A percentile compares a stretch with the other conserved stretches of the same genome.
phyloP scores from a whole-genome alignment of 2,329 filamentous ascomycete species.

The Xylaria polymorpha region DNA sequence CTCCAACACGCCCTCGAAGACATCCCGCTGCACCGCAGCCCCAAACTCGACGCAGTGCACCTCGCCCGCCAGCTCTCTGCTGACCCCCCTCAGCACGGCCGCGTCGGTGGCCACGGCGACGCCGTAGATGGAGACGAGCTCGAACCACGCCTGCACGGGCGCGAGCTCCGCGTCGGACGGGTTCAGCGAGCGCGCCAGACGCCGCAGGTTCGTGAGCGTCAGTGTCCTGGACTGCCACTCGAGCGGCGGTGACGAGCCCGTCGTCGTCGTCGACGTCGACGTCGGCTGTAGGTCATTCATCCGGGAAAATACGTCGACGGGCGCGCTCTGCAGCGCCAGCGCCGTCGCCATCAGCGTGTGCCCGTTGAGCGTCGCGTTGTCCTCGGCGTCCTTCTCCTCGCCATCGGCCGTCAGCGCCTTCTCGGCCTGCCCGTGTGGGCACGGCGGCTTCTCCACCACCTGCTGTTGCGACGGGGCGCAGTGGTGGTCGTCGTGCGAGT shows the following conservation, averaged over 20 bases:
- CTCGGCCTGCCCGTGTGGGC: neutral
- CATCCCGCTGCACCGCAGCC: conserved; percentile 58
- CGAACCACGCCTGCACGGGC: conserved; percentile 67
- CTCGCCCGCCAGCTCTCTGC: conserved; percentile 56
- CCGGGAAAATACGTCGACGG: conserved; percentile 19
- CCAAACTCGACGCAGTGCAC: conserved; percentile 62
- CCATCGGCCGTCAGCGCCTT: neutral
- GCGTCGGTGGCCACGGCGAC: conserved; percentile 53
- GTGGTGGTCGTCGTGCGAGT: conserved; percentile 45
- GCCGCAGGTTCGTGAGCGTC: conserved; percentile 57
- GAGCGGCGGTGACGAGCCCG: neutral
- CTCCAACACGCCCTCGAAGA: conserved; percentile 60
- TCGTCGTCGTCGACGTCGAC: neutral
- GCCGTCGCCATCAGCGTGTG: conserved; percentile 48
- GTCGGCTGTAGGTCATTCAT: conserved; percentile 22
- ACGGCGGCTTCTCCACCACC: neutral
- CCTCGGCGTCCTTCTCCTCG: conserved; percentile 38
- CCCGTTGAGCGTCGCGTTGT: conserved; percentile 37
- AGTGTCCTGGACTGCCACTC: conserved; percentile 56
- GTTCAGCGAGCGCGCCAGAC: conserved; percentile 60
- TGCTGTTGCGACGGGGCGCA: conserved; percentile 5
- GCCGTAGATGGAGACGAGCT: conserved; percentile 58
- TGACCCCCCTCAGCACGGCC: conserved; percentile 53
- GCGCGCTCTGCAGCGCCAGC: conserved; percentile 44
- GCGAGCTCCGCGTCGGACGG: conserved; percentile 58